Conservation (phyloP, 2,329 filamentous ascomycete species). For the Pseudocercospora cruenta region DNA sequence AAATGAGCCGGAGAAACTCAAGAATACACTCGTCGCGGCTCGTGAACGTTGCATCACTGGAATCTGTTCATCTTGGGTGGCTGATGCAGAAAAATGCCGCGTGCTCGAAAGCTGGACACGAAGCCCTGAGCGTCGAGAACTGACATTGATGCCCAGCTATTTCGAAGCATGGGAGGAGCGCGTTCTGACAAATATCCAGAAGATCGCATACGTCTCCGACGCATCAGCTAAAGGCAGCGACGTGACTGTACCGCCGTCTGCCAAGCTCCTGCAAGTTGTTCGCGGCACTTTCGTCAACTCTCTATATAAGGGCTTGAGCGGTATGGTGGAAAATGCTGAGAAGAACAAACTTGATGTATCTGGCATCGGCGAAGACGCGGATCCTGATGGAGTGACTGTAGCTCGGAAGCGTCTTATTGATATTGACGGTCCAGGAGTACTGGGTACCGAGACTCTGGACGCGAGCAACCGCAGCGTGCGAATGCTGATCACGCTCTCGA, state of each 20-base stretch:
- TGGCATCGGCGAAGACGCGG: conserved; percentile 53
- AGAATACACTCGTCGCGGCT: conserved; percentile 72
- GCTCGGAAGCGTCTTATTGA: conserved; percentile 24
- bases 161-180: conserved; percentile 85
- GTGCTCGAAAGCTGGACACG: conserved; percentile 92
- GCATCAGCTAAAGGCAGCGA: conserved; percentile 63
- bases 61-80: conserved; percentile 88
- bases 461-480: conserved; percentile 63
- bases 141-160: conserved; percentile 86
- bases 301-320: conserved; percentile 89
- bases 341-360: conserved; percentile 64
- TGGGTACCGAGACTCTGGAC: conserved; percentile 54
- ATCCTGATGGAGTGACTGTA: conserved; percentile 53
- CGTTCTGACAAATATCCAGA: conserved; percentile 85
- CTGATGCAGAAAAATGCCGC: conserved; percentile 90
- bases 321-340: conserved; percentile 97
- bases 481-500: conserved; percentile 91
- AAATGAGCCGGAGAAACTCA: conserved; percentile 65
- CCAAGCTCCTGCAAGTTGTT: conserved; percentile 88
- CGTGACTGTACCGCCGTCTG: conserved; percentile 81
- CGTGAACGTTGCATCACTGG: conserved; percentile 85
- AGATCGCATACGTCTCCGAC: conserved; percentile 90
- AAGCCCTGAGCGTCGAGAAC: conserved; percentile 76
- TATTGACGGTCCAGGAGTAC: conserved; percentile 41
- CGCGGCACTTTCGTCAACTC: conserved; percentile 90